These are phyloP conservation scores for Nemophila menziesii DNA, from an alignment of 257 asterid genomes.

Conservation along the genomic window DNA sequence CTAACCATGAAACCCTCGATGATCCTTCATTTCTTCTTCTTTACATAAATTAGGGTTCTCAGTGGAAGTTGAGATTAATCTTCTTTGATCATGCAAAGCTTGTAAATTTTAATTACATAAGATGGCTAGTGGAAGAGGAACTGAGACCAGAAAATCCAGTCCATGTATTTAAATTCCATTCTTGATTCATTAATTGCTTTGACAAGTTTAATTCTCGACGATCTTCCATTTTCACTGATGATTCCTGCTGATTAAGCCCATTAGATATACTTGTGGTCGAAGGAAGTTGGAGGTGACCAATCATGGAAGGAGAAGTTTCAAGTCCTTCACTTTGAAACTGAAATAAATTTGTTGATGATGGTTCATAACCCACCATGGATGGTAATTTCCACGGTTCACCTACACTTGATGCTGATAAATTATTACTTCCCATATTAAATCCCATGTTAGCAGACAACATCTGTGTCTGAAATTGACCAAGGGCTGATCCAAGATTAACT, in stretches of 20 bases:
- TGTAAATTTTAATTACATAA: conserved; percentile 10
- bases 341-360: conserved; percentile 15
- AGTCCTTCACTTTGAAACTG: conserved; percentile 20
- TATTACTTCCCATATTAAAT: conserved; percentile 19
- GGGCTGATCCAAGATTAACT: neutral
- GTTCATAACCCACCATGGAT: conserved; percentile 16
- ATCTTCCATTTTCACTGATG: conserved; percentile 26
- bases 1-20: neutral
- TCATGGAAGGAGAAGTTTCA: conserved; percentile 19
- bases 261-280: conserved; percentile 6
- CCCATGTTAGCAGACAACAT: conserved; percentile 17
- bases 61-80: neutral
- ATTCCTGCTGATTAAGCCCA: neutral
- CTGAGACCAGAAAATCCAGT: conserved; percentile 28
- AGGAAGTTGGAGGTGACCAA: conserved; percentile 8
- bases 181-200: conserved; percentile 26
- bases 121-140: conserved; percentile 23
- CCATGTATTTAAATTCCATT: conserved; percentile 29
- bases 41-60: neutral
- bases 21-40: neutral
- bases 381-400: conserved; percentile 22
- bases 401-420: conserved; percentile 13
- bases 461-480: conserved; percentile 18
- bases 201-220: conserved; percentile 16
- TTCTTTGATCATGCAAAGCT: conserved; percentile 1